Base-by-base conservation (phyloP, 768 basidiomycete species). In the Boletellus ananas region DNA sequence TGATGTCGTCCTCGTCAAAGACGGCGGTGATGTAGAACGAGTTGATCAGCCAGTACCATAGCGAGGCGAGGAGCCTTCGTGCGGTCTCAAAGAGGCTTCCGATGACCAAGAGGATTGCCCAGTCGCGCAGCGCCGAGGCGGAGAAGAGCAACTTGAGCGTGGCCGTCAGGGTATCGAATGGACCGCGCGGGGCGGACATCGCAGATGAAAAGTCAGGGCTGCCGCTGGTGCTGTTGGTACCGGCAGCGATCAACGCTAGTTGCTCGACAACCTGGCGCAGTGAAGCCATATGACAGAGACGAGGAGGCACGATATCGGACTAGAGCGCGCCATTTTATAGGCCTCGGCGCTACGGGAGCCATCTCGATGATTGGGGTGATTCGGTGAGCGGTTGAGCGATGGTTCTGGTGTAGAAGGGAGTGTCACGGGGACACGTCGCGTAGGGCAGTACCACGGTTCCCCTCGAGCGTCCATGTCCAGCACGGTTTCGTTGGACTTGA, bases 21-120 rank as follows among this genome's bases (percentile, higher is more conserved):
- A 67, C 70, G 2, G 80, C 83, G 0, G 82, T 85, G 42, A 89
- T 67, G 64, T 81, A 83, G 60, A 87, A 78, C 8, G 78, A 75
- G 34, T 75, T 70, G 54, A 76, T 67, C 29, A 78, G 20, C 29
- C 65, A 69, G 21, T 66, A 50, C 71, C 82, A 86, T 4, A 70
- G 37, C 2, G 68, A 52, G 34, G 72, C 67, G 2, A 72, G 64
- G 11, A 75, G 20, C 6, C 84, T 78, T 8, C 86, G 78, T 33
- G 72, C 71, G 0, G 73, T 76, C 61, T 87, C 87, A 39, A 90
- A 60, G 27, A 77, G 55, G 14, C 81, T 79, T 44, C 87, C 87
- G 33, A 87, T 65, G 18, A 83, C 60, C 45, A 87, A 57, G 48
- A 90, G 71, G 56, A 85, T 79, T 6, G 80, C 50, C 80, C 85